Conservation (phyloP, 352 stramenopile species). For the Phytophthora sp. region DNA sequence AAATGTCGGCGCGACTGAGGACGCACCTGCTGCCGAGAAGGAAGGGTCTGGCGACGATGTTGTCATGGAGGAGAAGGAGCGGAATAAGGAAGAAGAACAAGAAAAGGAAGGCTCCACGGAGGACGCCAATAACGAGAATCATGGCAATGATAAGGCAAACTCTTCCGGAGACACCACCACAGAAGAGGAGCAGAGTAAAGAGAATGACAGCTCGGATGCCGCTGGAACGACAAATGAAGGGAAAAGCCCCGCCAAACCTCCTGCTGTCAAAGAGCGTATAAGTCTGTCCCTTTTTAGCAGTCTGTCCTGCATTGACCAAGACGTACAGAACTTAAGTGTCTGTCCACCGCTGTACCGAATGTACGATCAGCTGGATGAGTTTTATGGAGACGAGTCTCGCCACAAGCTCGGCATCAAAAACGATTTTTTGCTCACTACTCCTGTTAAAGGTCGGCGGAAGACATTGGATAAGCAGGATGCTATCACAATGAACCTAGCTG, state of each 20-base stretch:
- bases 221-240: neutral
- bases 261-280: constrained; percentile 43
- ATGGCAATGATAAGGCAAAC: constrained; percentile 10
- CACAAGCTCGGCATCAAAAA: constrained; percentile 66
- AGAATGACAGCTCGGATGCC: constrained; percentile 4
- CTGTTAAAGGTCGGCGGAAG: constrained; percentile 49
- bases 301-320: constrained; percentile 58
- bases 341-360: constrained; percentile 72
- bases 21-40: neutral
- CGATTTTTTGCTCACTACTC: constrained; percentile 63
- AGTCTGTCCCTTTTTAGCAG: constrained; percentile 53
- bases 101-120: constrained; percentile 10
- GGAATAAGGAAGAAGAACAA: constrained; percentile 6
- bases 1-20: neutral
- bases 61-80: neutral
- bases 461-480: constrained; percentile 34
- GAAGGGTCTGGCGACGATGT: neutral
- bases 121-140: constrained; percentile 18
- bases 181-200: constrained; percentile 3
- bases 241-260: constrained; percentile 1
- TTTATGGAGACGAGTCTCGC: constrained; percentile 56
- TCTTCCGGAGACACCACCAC: neutral
- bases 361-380: constrained; percentile 79
- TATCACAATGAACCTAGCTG: constrained; percentile 43
- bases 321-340: constrained; percentile 62